These are phyloP conservation scores for Rhizoclosmatium globosum DNA, from an alignment of 192 early-diverging fungal genomes.

Conservation along the genomic window DNA sequence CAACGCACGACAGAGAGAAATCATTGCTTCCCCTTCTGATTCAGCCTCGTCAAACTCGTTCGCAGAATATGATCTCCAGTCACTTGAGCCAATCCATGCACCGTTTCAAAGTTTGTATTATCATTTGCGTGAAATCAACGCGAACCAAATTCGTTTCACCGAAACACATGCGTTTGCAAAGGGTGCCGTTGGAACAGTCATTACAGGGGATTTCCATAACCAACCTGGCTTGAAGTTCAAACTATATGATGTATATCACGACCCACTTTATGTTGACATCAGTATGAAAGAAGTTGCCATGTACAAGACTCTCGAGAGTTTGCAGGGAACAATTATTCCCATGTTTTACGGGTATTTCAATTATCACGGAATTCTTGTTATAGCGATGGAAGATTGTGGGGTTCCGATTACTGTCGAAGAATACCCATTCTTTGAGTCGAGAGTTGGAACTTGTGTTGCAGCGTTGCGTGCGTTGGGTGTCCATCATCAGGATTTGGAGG, in stretches of 20 bases:
- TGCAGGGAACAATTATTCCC: neutral
- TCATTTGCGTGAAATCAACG: neutral
- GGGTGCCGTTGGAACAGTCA: neutral
- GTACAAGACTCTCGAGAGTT: neutral
- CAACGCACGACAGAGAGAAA: neutral
- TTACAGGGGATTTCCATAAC: neutral
- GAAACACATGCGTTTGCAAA: neutral
- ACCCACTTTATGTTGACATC: neutral
- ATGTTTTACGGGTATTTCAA: neutral
- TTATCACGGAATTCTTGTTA: neutral
- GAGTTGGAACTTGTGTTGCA: neutral
- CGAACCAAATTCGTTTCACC: neutral
- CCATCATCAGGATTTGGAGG: neutral
- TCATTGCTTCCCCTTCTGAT: neutral
- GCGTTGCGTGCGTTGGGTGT: neutral
- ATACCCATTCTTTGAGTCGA: neutral
- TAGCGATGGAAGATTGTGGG: neutral
- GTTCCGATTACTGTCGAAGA: neutral
- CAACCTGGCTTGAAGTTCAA: neutral
- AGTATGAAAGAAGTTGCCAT: neutral
- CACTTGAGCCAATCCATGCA: neutral
- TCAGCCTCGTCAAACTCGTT: too few species aligned
- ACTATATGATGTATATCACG: neutral
- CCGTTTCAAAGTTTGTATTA: neutral
- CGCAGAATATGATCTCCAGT: neutral